These are phyloP conservation scores for Gyromitra esculenta DNA, from an alignment of 2,329 filamentous ascomycete species.

Conservation along the genomic window DNA sequence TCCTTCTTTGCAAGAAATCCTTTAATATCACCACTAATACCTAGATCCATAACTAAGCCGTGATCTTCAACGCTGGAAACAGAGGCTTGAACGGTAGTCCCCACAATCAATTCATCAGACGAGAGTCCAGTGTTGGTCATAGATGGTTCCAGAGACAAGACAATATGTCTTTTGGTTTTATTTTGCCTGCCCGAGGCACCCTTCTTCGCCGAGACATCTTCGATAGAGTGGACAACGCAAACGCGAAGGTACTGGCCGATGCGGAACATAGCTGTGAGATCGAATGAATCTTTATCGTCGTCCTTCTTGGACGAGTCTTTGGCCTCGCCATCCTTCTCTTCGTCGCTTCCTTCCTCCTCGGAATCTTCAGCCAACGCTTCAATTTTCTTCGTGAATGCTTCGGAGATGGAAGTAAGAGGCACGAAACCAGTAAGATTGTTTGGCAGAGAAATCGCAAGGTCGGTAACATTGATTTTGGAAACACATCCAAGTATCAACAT, in stretches of 20 bases:
- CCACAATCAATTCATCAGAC: constrained; percentile 76
- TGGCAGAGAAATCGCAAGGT: constrained; percentile 82
- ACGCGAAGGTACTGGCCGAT: constrained; percentile 89
- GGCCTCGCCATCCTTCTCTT: constrained; percentile 61
- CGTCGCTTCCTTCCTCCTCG: constrained; percentile 68
- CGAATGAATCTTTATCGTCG: constrained; percentile 70
- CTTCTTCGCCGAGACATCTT: constrained; percentile 68
- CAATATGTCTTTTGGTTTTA: constrained; percentile 81
- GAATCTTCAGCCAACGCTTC: constrained; percentile 72
- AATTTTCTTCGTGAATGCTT: constrained; percentile 77
- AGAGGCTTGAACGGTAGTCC: constrained; percentile 84
- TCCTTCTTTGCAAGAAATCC: constrained; percentile 90
- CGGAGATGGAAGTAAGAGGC: constrained; percentile 89
- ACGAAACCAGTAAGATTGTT: constrained; percentile 94
- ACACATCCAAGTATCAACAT: constrained; percentile 89
- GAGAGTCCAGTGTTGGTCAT: constrained; percentile 80
- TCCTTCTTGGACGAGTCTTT: constrained; percentile 60
- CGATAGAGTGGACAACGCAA: constrained; percentile 77
- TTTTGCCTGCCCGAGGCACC: constrained; percentile 61
- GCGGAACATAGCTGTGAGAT: constrained; percentile 78
- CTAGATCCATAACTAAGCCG: constrained; percentile 91
- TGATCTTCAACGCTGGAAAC: constrained; percentile 95
- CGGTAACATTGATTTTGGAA: constrained; percentile 78
- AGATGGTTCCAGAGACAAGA: constrained; percentile 82
- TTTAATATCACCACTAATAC: constrained; percentile 74